These are phyloP conservation scores for Mycena filopes DNA, from an alignment of 768 basidiomycete species.

Conservation along the genomic window DNA sequence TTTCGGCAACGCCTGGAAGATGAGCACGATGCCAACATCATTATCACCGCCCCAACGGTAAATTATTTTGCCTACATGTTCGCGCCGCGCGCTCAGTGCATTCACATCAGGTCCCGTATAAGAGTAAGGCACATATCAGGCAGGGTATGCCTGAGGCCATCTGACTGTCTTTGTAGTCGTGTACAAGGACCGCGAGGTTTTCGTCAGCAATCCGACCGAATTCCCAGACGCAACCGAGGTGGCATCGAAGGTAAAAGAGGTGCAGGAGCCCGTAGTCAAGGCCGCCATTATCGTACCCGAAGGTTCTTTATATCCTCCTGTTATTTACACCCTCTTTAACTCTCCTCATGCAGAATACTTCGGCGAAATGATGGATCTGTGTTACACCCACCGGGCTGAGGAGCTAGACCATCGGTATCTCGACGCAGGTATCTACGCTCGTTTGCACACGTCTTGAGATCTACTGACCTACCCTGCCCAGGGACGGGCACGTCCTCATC, in stretches of 20 bases:
- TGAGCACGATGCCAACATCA: conserved; percentile 94
- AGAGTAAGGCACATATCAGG: conserved; percentile 12
- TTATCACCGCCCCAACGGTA: conserved; percentile 95
- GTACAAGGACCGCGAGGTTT: conserved; percentile 69
- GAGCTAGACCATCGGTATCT: conserved; percentile 88
- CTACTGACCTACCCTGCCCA: conserved; percentile 35
- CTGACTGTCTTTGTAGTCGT: conserved; percentile 63
- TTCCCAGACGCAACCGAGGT: conserved; percentile 87
- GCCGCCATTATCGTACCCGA: conserved; percentile 96
- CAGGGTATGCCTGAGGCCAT: not conserved
- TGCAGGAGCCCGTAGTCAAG: conserved; percentile 94
- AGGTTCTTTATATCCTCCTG: conserved; percentile 61
- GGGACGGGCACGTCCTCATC: conserved; percentile 62
- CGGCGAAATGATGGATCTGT: conserved; percentile 96
- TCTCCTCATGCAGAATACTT: conserved; percentile 73
- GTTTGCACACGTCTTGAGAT: not conserved
- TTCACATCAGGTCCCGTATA: conserved; percentile 13
- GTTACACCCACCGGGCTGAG: conserved; percentile 85
- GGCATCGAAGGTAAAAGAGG: conserved; percentile 68
- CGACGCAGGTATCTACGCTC: conserved; percentile 54
- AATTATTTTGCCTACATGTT: conserved; percentile 39
- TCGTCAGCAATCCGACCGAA: conserved; percentile 93
- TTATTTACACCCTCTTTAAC: not conserved
- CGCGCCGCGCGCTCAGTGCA: conserved; percentile 51
- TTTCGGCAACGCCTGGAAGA: conserved; percentile 97